Evolutionary conservation across 2,329 filamentous ascomycete species (phyloP).

Genomic region (Thelonectria discophora): DNA sequence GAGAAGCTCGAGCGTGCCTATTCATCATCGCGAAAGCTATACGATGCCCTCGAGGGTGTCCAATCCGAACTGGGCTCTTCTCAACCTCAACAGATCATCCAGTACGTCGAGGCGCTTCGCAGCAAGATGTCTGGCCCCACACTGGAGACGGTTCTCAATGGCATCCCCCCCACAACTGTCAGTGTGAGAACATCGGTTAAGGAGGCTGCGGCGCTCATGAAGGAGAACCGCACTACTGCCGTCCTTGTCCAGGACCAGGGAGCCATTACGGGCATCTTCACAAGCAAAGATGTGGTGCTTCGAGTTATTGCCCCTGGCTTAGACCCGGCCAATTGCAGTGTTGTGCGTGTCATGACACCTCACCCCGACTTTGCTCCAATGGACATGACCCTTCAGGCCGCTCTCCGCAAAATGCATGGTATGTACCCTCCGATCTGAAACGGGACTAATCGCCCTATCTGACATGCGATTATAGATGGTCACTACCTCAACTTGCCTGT

Average conservation of each 20-base stretch:
- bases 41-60: slow-evolving; percentile 96
- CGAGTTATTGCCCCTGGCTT: slow-evolving; percentile 97
- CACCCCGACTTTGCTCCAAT: slow-evolving; percentile 98
- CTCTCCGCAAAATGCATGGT: slow-evolving; percentile 99
- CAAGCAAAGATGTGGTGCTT: slow-evolving; percentile 97
- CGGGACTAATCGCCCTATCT: slow-evolving; percentile 18
- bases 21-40: slow-evolving; percentile 95
- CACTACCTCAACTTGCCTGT: slow-evolving; percentile 98
- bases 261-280: slow-evolving; percentile 98
- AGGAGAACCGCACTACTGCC: slow-evolving; percentile 97
- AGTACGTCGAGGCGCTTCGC: slow-evolving; percentile 95
- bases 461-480: slow-evolving; percentile 71
- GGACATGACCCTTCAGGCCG: slow-evolving; percentile 99
- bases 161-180: slow-evolving; percentile 90
- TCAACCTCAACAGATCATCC: slow-evolving; percentile 98
- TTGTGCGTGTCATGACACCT: slow-evolving; percentile 98
- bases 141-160: slow-evolving; percentile 91
- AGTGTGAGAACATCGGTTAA: slow-evolving; percentile 96
- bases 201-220: slow-evolving; percentile 95
- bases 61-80: slow-evolving; percentile 95
- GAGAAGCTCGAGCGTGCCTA: slow-evolving; percentile 98
- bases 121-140: slow-evolving; percentile 98
- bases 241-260: slow-evolving; percentile 96
- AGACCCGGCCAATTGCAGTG: slow-evolving; percentile 93
- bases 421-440: slow-evolving; percentile 46